These are phyloP conservation scores for Wickerhamomyces rabaulensis DNA, from an alignment of 805 yeast genomes.

Conservation along the genomic window DNA sequence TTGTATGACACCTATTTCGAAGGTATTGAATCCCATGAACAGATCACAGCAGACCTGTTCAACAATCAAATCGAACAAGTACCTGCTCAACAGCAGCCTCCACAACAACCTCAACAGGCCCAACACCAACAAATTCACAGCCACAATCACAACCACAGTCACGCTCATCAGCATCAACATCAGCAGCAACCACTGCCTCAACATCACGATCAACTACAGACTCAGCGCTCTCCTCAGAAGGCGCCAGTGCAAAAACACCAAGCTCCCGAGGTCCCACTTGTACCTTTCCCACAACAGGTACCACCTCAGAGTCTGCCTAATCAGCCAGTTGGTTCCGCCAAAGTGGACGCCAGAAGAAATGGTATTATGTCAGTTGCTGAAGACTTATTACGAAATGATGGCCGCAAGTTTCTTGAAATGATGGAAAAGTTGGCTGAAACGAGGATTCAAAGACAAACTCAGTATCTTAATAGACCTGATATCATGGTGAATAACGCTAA, in stretches of 20 bases:
- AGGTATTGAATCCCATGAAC: conserved; percentile 15
- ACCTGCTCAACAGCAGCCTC: not conserved
- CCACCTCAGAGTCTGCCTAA: not conserved
- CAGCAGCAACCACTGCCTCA: not conserved
- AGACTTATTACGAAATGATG: conserved; percentile 71
- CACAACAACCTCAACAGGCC: conserved; percentile 4
- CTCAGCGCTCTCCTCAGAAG: not conserved
- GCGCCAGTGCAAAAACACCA: conserved; percentile 1
- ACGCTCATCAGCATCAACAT: conserved; percentile 1
- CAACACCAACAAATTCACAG: conserved; percentile 5
- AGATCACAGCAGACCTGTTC: conserved; percentile 10
- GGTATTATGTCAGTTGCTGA: conserved; percentile 67
- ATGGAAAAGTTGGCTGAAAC: conserved; percentile 70
- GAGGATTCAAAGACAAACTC: conserved; percentile 28
- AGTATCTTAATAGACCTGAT: conserved; percentile 11
- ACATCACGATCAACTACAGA: not conserved
- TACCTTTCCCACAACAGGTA: not conserved
- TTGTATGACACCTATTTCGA: conserved; percentile 67
- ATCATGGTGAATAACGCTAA: conserved; percentile 15
- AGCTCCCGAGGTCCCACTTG: not conserved
- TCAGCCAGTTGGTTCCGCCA: conserved; percentile 2
- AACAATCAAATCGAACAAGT: conserved; percentile 3
- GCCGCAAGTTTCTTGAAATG: conserved; percentile 71
- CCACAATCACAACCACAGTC: not conserved
- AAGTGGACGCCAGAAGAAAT: conserved; percentile 20